Conservation (phyloP, 1,139 yeast genomes). For the Candida albicans region DNA sequence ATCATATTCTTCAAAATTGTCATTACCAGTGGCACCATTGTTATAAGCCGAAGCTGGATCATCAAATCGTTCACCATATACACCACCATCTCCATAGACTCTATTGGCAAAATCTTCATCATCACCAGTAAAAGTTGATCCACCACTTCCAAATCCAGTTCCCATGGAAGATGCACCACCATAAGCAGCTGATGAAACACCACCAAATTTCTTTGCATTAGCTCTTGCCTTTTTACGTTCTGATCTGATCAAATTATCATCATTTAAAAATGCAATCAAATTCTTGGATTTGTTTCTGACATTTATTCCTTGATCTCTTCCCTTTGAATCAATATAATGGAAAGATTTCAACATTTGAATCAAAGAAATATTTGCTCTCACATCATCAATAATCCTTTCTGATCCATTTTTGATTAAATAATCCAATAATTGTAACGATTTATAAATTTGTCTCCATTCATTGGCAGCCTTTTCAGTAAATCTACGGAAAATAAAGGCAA, state of each 20-base stretch:
- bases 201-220: conserved; percentile 77
- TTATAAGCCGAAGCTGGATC: conserved; percentile 49
- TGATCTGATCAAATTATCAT: conserved; percentile 71
- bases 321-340: conserved; percentile 92
- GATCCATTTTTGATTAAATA: conserved; percentile 89
- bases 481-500: conserved; percentile 71
- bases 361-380: conserved; percentile 77
- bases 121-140: conserved; percentile 6
- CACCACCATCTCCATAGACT: conserved; percentile 82
- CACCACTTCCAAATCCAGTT: conserved; percentile 32
- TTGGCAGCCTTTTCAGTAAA: conserved; percentile 93
- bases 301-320: conserved; percentile 94
- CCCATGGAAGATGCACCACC: conserved; percentile 49
- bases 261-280: conserved; percentile 67
- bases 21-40: conserved; percentile 40
- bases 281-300: conserved; percentile 89
- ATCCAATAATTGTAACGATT: conserved; percentile 87
- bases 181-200: conserved; percentile 54
- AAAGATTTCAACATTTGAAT: conserved; percentile 89
- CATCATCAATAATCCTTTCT: conserved; percentile 93
- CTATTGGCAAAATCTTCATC: conserved; percentile 56
- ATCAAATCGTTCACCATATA: conserved; percentile 67
- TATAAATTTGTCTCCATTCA: conserved; percentile 98
- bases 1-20: conserved; percentile 73
- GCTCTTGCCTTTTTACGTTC: conserved; percentile 90